Base-by-base conservation (phyloP, 305 asterid genomes). In the Solanum aculeatissimum region DNA sequence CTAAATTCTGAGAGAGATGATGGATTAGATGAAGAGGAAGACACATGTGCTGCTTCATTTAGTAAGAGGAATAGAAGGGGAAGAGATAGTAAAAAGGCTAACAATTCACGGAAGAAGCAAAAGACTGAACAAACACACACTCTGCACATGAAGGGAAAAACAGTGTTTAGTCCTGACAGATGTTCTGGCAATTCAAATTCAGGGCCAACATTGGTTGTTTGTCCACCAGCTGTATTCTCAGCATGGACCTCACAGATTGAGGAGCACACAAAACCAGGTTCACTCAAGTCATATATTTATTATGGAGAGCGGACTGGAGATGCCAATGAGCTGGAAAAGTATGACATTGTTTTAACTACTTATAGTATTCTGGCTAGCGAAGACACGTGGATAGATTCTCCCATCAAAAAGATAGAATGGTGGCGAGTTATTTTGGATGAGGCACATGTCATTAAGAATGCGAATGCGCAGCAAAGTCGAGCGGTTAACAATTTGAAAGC, bases 371-470 rank as follows among this genome's bases (percentile, higher is more conserved):
- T 97, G 86, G 92, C 97, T 51, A 81, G 84, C 78, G 99, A 97
- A 84, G 95, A 89, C 65, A 62, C 89, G 38, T 83, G 87, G 84
- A 88, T 60, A 40, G 86, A 88, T 25, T 93, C 97, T 87, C 98
- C 98, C 25, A 82, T 97, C 15, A 93, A 92, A 87, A 91, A 89
- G 93, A 91, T 95, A 29, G 98, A 97, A 86, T 97, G 99, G 99
- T 90, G 95, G 87, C 90, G 99, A 83, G 91, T 97, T 75, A 93
- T 97, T 87, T 85, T 97, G 89, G 99, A 97, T 58, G 99, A 97
- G 93, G 99, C 98, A 13, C 99, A 97, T 86, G 86, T 93, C 85
- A 95, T 97, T 82, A 95, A 92, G 93, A 97, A 95, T 87, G 92
- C 86, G 9, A 92, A 90, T 82, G 89, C 97, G 77, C 92, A 86